A percentile compares a stretch with the other conserved stretches of the same genome.
Evolutionary conservation across 2,329 filamentous ascomycete genomes (phyloP).

Genomic region (Aspergillus amoenus): DNA sequence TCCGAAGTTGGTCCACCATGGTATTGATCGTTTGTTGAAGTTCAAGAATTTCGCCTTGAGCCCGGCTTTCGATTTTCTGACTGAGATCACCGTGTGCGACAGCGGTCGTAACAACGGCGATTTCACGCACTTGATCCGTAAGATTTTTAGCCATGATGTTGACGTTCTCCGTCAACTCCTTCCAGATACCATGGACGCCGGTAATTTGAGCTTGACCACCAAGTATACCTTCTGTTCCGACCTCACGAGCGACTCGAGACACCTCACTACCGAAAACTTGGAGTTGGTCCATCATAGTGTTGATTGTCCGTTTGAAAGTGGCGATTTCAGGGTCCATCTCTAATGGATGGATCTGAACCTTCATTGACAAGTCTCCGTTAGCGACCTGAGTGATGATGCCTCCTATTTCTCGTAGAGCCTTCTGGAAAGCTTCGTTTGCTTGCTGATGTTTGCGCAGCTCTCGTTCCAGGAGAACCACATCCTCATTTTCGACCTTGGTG

Average conservation of each 20-base stretch:
- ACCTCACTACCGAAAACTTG: constrained; percentile 97
- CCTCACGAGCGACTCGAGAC: constrained; percentile 88
- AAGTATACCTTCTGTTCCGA: constrained; percentile 91
- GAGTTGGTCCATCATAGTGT: constrained; percentile 98
- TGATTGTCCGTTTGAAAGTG: constrained; percentile 96
- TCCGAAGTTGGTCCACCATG: constrained; percentile 83
- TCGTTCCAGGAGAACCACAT: constrained; percentile 84
- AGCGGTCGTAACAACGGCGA: constrained; percentile 79
- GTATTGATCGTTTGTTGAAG: constrained; percentile 85
- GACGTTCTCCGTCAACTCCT: constrained; percentile 88
- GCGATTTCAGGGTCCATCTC: constrained; percentile 99
- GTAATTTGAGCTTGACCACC: constrained; percentile 92
- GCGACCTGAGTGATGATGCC: constrained; percentile 97
- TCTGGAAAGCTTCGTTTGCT: constrained; percentile 97
- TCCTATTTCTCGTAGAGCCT: constrained; percentile 92
- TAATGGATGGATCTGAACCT: constrained; percentile 90
- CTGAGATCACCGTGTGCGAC: constrained; percentile 80
- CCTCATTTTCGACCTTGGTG: constrained; percentile 78
- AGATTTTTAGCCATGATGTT: constrained; percentile 83
- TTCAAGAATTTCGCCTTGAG: constrained; percentile 77
- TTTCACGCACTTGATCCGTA: constrained; percentile 81
- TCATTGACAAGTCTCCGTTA: constrained; percentile 92
- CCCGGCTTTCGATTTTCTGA: constrained; percentile 79
- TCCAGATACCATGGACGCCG: constrained; percentile 95
- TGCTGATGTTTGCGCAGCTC: constrained; percentile 97